These are phyloP conservation scores for Mycena pura DNA, from an alignment of 768 basidiomycete species.

Conservation along the genomic window DNA sequence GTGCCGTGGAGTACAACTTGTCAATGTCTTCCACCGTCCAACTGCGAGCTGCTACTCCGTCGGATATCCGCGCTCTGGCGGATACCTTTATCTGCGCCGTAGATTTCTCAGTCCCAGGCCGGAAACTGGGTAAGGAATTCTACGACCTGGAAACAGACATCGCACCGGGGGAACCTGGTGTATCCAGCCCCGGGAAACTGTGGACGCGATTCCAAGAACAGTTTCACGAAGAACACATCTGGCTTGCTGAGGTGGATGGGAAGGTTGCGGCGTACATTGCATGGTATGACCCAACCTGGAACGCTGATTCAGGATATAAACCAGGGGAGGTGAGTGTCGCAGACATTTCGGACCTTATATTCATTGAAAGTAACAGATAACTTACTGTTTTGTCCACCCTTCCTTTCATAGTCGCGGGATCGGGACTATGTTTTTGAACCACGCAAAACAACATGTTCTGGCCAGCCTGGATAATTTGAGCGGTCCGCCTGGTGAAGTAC, in stretches of 20 bases:
- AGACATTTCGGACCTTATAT: background rate
- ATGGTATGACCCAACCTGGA: constrained; percentile 8
- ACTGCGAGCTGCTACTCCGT: constrained; percentile 1
- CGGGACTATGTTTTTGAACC: background rate
- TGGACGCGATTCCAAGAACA: constrained; percentile 5
- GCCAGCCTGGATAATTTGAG: background rate
- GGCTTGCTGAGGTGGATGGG: constrained; percentile 13
- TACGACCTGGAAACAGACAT: constrained; percentile 9
- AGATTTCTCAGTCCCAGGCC: constrained; percentile 11
- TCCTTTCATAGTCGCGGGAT: constrained; percentile 1
- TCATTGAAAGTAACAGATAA: background rate
- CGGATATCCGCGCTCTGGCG: constrained; percentile 11
- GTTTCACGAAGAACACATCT: constrained; percentile 3
- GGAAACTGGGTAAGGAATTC: constrained; percentile 14
- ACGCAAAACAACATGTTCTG: constrained; percentile 3
- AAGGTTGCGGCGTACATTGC: constrained; percentile 7
- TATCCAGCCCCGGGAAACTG: constrained; percentile 2
- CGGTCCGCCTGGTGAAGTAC: background rate
- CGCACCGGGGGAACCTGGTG: constrained; percentile 6
- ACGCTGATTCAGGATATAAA: background rate
- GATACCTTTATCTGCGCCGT: constrained; percentile 5
- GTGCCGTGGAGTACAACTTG: too few species aligned
- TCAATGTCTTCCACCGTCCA: too few species aligned
- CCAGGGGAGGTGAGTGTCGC: constrained; percentile 7
- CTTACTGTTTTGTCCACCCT: constrained; percentile 12